Evolutionary conservation across 345 rosid genomes (phyloP), one percentile per base, ranked within the genome.

Genomic region (Lagerstroemia speciosa): DNA sequence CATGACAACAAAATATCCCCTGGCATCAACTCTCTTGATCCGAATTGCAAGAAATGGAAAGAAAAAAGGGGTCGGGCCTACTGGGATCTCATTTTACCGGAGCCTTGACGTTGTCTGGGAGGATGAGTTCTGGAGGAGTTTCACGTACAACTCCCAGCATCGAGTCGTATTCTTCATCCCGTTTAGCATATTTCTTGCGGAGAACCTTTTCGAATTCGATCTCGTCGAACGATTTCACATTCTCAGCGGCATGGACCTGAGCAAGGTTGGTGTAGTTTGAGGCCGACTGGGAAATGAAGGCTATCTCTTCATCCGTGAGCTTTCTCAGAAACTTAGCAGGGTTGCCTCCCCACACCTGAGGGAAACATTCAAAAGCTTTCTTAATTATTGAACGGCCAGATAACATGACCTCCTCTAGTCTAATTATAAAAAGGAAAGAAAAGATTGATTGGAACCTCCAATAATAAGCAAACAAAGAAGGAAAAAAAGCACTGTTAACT

Each of bases 291-390:
- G 91, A 83, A 77, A 92, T 86, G 72, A 92, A 89, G 60, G 86
- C 83, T 76, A 77, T 80, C 83, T 92, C 98, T 78, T 85, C 90
- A 69, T 92, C 96, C 4, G 92, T 85, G 57, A 92, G 84, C 81
- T 89, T 89, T 73, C 98, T 82, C 73, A 89, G 66, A 75, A 92
- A 89, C 80, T 62, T 83, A 55, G 96, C 98, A 31, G 98, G 98
- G 75, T 85, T 92, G 32, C 98, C 98, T 78, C 90, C 98, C 98
- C 96, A 92, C 24, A 92, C 88, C 98, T 89, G 80, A 62, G 64
- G n/a, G 34, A 24, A 40, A 0, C n/a, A 65, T 32, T 32, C 3
- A 63, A 63, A 64, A 30, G 27, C 0, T 3, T 66, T 65, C 50
- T 14, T 14, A 41, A 41, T 41, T 41, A 48, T 22, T 19, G 55